Base-by-base conservation (phyloP, 179 eudicot genomes). In the Beta macrorhiza region DNA sequence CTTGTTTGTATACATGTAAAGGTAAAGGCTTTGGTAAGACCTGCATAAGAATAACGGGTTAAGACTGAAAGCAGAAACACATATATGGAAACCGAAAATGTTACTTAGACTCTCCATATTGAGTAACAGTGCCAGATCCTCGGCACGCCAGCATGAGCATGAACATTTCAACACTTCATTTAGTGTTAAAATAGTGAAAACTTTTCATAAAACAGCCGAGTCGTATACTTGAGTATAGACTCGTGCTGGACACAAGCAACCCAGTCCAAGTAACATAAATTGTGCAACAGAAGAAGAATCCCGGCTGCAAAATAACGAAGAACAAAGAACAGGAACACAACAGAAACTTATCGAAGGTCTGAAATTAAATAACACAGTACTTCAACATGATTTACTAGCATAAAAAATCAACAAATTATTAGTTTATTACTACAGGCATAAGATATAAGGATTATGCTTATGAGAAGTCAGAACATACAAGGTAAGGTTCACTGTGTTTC, bases 1-100 rank as follows among this genome's bases (percentile, higher is more conserved):
- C 84, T 51, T 74, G 61, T 72, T 70, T 83, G 45, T 47, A 55
- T 51, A 75, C 11, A 71, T 65, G 25, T 51, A 80, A 16, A 4
- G 90, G 88, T 63, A 91, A 81, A 45, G 78, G 19, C 62, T 45
- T 59, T 0, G 90, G 90, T 79, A 91, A 70, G 78, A 81, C 91
- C 94, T 91, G 87, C 83, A 83, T 25, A 9, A 69, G 57, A 52
- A 65, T 15, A 49, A 25, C 47, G 32, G 53, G 52, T 67, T 69
- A 81, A 37, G 1, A 37, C 53, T 49, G 53, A 3, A 49, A 5
- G 7, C 53, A 7, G 7, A 49, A 49, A 49, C 53, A 5, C 42
- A 37, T 0, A 37, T 59, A 59, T 59, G 1, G 8, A 61, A 61
- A 10, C 9, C 65, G 37, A 44, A 19, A 5, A 70, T 69, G 37